phyloP scores from a whole-genome alignment of 208 protist species.

The Wallacemonas sp. region DNA sequence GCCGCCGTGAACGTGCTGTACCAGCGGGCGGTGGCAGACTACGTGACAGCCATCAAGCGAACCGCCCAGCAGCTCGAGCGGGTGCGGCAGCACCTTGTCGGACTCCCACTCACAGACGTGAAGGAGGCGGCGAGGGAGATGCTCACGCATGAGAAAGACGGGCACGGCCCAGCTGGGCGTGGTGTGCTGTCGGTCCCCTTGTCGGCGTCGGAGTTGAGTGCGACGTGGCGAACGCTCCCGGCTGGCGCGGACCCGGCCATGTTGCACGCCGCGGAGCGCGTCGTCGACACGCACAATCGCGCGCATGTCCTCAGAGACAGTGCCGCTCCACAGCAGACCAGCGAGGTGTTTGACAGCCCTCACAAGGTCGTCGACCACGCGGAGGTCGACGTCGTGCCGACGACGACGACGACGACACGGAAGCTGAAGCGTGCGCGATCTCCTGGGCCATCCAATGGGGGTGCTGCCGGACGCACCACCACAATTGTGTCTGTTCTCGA shows the following conservation, averaged over 20 bases:
- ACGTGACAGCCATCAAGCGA: conserved; percentile 21
- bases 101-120: not conserved
- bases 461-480: conserved; percentile 14
- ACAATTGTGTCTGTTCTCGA: conserved; percentile 26
- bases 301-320: not conserved
- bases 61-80: conserved; percentile 36
- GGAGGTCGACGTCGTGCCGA: no score
- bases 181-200: conserved; percentile 7
- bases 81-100: conserved; percentile 26
- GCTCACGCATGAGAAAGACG: no score
- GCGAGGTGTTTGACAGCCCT: no score
- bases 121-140: not conserved
- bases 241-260: conserved; percentile 23
- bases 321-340: no score
- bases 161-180: no score
- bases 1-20: conserved; percentile 48
- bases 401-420: no score
- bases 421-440: no score
- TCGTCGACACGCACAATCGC: conserved; percentile 13
- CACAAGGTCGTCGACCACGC: no score
- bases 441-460: no score
- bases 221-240: conserved; percentile 11
- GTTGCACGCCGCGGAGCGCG: conserved; percentile 19
- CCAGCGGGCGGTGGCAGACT: conserved; percentile 27
- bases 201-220: conserved; percentile 22